phyloP scores from a whole-genome alignment of 1,284 basidiomycete species.

The Ceratobasidium sp. region DNA sequence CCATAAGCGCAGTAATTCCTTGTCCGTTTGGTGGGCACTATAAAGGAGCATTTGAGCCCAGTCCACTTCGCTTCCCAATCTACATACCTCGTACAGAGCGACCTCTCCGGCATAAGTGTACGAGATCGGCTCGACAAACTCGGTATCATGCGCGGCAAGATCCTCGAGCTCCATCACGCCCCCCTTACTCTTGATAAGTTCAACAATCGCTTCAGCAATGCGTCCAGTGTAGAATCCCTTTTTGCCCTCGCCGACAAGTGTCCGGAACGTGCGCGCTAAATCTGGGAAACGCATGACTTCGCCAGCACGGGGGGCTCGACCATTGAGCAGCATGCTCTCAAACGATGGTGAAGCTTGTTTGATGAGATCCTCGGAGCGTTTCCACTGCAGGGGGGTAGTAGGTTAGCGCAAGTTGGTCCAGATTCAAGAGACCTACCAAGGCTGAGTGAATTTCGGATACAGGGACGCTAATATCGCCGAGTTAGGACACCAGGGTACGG shows the following conservation, averaged over 20 bases:
- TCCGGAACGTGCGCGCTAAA: conserved; percentile 86
- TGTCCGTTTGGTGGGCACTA: conserved; percentile 96
- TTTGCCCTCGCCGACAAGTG: conserved; percentile 83
- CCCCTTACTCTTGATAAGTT: conserved; percentile 83
- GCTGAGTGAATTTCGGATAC: conserved; percentile 82
- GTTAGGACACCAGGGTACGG: conserved; percentile 27
- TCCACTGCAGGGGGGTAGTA: conserved; percentile 70
- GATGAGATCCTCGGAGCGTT: conserved; percentile 78
- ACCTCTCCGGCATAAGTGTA: conserved; percentile 88
- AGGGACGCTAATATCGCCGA: conserved; percentile 68
- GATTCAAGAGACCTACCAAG: conserved; percentile 61
- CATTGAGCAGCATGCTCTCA: conserved; percentile 86
- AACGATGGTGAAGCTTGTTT: conserved; percentile 86
- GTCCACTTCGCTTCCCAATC: background rate
- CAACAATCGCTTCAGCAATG: conserved; percentile 90
- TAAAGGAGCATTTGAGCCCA: conserved; percentile 44
- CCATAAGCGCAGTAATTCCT: conserved; percentile 93
- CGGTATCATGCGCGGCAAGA: conserved; percentile 81
- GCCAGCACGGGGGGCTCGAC: conserved; percentile 81
- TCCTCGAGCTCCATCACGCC: conserved; percentile 93
- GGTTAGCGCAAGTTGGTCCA: background rate
- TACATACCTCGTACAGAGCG: conserved; percentile 83
- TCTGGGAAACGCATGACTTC: conserved; percentile 83
- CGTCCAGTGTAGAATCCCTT: conserved; percentile 94
- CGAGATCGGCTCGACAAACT: conserved; percentile 88